A percentile compares a stretch with the other conserved stretches of the same genome.
Conservation (phyloP, 139 green algal genomes). For the Coccomyxa sp. region DNA sequence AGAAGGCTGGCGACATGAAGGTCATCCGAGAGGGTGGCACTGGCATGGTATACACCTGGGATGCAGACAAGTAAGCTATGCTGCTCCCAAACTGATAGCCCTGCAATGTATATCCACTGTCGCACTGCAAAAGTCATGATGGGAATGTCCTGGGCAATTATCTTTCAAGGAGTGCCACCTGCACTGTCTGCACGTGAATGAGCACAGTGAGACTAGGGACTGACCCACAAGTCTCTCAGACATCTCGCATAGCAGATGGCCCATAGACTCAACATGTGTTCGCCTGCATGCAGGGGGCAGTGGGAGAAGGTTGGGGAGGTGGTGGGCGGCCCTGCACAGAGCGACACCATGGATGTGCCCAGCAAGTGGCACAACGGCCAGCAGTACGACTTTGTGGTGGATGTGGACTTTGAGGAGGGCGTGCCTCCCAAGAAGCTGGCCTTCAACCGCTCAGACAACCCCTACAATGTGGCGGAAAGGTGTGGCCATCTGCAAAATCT, state of each 20-base stretch:
- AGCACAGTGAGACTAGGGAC: too few species aligned
- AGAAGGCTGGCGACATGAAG: constrained; percentile 56
- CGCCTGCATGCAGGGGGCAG: constrained; percentile 24
- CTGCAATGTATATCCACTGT: too few species aligned
- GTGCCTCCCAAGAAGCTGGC: constrained; percentile 65
- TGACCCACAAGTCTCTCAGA: too few species aligned
- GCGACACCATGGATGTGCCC: constrained; percentile 24
- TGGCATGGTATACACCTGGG: constrained; percentile 83
- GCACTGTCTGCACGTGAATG: too few species aligned
- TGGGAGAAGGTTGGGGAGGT: constrained; percentile 92
- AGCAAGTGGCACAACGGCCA: constrained; percentile 46
- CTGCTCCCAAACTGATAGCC: not conserved
- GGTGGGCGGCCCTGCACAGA: constrained; percentile 40
- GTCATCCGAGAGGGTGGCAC: constrained; percentile 63
- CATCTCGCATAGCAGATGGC: too few species aligned
- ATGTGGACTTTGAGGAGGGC: constrained; percentile 87
- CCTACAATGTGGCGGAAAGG: constrained; percentile 84
- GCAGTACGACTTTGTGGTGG: constrained; percentile 85
- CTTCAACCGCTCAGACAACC: constrained; percentile 76
- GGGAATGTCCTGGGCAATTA: too few species aligned
- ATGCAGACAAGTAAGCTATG: constrained; percentile 20
- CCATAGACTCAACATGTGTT: too few species aligned
- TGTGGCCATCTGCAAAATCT: not conserved
- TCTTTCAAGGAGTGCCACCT: too few species aligned
- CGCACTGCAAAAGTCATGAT: too few species aligned